phyloP scores from a whole-genome alignment of 306 rosid genomes.

The Citrullus mucosospermus region DNA sequence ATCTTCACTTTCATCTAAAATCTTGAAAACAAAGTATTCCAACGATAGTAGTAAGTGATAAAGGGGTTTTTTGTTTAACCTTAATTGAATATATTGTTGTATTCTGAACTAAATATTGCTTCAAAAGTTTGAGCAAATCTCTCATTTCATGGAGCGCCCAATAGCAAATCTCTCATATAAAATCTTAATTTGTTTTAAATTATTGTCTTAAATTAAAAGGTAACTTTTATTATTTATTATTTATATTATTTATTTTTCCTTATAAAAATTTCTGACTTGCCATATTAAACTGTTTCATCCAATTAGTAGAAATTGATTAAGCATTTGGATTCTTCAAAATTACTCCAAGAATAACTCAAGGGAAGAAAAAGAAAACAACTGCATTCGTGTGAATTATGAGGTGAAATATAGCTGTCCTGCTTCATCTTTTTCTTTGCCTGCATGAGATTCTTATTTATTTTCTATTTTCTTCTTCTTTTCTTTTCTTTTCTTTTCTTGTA shows the following conservation, averaged over 20 bases:
- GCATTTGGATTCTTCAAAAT: slow-evolving; percentile 3
- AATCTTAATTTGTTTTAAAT: neutral
- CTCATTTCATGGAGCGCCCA: neutral
- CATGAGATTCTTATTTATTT: neutral
- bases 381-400: slow-evolving; percentile 7
- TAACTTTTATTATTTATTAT: neutral
- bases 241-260: neutral
- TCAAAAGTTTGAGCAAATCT: too few relatives aligned
- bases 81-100: too few relatives aligned
- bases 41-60: too few relatives aligned
- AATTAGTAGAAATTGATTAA: neutral
- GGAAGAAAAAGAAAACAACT: neutral
- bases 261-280: neutral
- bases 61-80: too few relatives aligned
- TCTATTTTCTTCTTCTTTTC: neutral
- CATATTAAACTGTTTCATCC: neutral
- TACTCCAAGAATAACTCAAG: slow-evolving; percentile 3
- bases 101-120: too few relatives aligned
- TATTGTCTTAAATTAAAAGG: neutral
- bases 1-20: too few relatives aligned
- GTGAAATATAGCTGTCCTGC: slow-evolving; percentile 3
- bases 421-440: neutral
- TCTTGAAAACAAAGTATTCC: too few relatives aligned
- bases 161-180: neutral
- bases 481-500: too few relatives aligned